Evolutionary conservation across 306 rosid genomes (phyloP), one percentile per base, ranked within the genome.

Genomic region (Cucumis sativus): DNA sequence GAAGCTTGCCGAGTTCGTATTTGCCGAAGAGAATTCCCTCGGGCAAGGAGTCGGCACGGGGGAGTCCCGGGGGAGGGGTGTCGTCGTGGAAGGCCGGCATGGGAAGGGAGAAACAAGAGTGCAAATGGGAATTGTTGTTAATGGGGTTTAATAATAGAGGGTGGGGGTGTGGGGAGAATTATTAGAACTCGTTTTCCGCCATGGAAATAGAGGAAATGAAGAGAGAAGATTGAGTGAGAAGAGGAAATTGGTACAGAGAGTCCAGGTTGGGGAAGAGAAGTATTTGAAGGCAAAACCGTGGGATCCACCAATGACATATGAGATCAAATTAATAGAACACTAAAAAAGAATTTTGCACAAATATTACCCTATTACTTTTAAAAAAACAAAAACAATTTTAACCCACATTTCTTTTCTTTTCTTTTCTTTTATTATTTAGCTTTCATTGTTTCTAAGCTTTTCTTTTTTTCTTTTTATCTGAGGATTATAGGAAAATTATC

Each of bases 1-100:
- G 74, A 3, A 95, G 77, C 70, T 62, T 80, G 2, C 84, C 81
- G 2, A 92, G 25, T 62, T 88, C 83, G 84, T 95, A 95, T 35
- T 85, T 85, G 1, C 91, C 91, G 78, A 87, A 88, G 70, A 88
- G 51, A 13, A 35, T 77, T 4, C 17, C 3, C 0, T 74, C 67
- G 7, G 59, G 21, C 14, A 45, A 3, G 10, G 35, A 69, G 37
- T 57, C 78, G 33, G 47, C 66, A 4, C 85, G 52, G 79, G 80
- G 78, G 8, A 72, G 62, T 49, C 79, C 77, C 84, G 65, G 12
- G 2, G 65, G 16, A 10, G 13, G 11, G 5, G 17, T 33, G 68
- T 28, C 43, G 21, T 15, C 23, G 30, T 28, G 30, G 15, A 33
- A 8, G 1, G 40, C 47, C 15, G 70, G 70, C 45, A 33, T 63